Percentiles rank a stretch among this genome's conserved stretches.
Conservation (phyloP, 257 asterid species). For the Solanum ossicruentum region DNA sequence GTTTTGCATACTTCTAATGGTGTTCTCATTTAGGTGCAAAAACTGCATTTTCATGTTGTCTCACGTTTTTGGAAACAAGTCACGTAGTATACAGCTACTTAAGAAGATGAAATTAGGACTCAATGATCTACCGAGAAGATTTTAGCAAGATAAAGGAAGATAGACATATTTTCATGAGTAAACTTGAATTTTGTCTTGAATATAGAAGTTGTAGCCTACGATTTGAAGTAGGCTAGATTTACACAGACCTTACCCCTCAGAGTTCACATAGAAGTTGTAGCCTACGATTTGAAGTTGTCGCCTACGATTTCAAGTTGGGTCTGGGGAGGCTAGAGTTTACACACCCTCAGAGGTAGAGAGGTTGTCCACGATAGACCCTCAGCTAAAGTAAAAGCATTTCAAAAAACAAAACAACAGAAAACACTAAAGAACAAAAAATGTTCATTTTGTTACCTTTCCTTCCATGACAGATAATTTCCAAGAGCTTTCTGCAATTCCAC, state of each 20-base stretch:
- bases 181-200: not conserved
- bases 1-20: not conserved
- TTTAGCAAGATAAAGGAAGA: not conserved
- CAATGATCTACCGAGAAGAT: not conserved
- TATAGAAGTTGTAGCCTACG: not conserved
- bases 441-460: constrained; percentile 62
- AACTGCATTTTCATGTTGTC: not conserved
- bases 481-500: constrained; percentile 81
- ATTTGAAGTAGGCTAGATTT: not conserved
- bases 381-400: not conserved
- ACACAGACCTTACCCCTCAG: too few relatives aligned
- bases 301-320: not conserved
- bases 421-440: not conserved
- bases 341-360: not conserved
- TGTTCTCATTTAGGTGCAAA: not conserved
- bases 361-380: not conserved
- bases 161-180: not conserved
- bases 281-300: too few relatives aligned
- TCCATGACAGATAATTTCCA: constrained; percentile 90
- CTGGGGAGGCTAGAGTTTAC: not conserved
- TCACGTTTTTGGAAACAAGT: not conserved
- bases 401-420: not conserved
- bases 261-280: too few relatives aligned
- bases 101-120: not conserved
- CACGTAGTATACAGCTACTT: not conserved